These are phyloP conservation scores for Cordyceps javanica DNA, from an alignment of 2,329 filamentous ascomycete species.

Conservation along the genomic window DNA sequence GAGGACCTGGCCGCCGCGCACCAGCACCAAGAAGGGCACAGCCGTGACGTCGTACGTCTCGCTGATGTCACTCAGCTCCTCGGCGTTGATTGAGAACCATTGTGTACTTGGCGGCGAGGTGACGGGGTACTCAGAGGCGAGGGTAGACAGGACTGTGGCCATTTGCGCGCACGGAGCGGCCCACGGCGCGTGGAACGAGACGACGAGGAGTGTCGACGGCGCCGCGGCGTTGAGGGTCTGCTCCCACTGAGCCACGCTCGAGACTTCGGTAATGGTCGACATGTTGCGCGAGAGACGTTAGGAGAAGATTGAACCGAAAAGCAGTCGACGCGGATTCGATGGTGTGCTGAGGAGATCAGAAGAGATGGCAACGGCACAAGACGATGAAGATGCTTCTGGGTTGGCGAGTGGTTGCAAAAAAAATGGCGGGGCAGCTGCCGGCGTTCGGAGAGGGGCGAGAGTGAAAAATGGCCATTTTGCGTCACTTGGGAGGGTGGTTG, in stretches of 20 bases:
- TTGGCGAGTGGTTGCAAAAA: constrained; percentile 15
- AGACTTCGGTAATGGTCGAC: constrained; percentile 74
- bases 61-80: constrained; percentile 86
- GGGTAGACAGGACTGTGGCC: constrained; percentile 75
- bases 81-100: constrained; percentile 90
- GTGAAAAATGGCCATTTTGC: constrained; percentile 16
- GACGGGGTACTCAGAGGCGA: constrained; percentile 78
- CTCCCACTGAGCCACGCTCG: constrained; percentile 67
- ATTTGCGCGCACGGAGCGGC: constrained; percentile 94
- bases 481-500: constrained; percentile 18
- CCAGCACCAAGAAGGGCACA: constrained; percentile 84
- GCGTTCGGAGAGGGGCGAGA: constrained; percentile 12
- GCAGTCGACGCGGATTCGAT: not conserved
- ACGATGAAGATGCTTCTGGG: constrained; percentile 9
- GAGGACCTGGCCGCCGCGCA: constrained; percentile 67
- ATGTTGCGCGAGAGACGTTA: constrained; percentile 37
- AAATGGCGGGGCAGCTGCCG: constrained; percentile 17
- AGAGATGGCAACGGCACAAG: not conserved
- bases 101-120: constrained; percentile 60
- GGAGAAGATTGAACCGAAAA: not conserved
- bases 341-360: not conserved
- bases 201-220: constrained; percentile 65
- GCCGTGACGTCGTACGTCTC: constrained; percentile 92
- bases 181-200: constrained; percentile 97
- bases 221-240: constrained; percentile 60